Base-by-base conservation (phyloP, 2,329 filamentous ascomycete species). In the Aspergillus proliferans region DNA sequence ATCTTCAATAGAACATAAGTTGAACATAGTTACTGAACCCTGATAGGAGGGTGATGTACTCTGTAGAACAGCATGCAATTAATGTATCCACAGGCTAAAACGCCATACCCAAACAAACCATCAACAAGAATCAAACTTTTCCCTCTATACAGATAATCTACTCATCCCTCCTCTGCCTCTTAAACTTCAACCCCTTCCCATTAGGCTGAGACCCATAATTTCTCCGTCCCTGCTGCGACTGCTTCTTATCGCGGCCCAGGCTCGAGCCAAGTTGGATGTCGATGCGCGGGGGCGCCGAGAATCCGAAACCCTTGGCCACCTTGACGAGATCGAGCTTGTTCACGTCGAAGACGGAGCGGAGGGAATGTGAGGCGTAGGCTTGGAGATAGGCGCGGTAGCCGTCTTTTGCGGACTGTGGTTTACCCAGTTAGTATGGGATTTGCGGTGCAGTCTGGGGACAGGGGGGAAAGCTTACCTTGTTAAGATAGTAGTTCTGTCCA, bases 401-500 rank as follows among this genome's bases (percentile, higher is more conserved):
- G 57, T 85, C 82, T 66, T 85, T 85, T 40, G 82, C 82, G 28
- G 80, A 83, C 76, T 81, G 55, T 45, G 36, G 5, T 36, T 38
- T 18, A 15, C 14, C 15, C 6, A 21, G 30, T 38, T 33, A 33
- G 26, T 21, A 30, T 30, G 9, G 6, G 12, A 28, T 21, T 33
- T 30, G 15, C 12, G 14, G 26, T 33, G 19, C 8, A 49, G 43
- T 50, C 48, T 46, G 54, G 28, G 26, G 21, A 21, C 9, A 34
- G 6, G 30, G 4, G n/a, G 26, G 6, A 33, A 8, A 34, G 60
- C 72, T 49, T 65, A 81, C 78, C 80, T 95, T 93, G 76, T 96
- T 93, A 50, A 98, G 80, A 70, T 96, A 96, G 76, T 97, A 97
- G 72, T 98, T 97, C 69, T 93, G 87, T 26, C 82, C 83, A 61